phyloP scores from a whole-genome alignment of 73 alveolate genomes.

The Stentor coeruleus region DNA sequence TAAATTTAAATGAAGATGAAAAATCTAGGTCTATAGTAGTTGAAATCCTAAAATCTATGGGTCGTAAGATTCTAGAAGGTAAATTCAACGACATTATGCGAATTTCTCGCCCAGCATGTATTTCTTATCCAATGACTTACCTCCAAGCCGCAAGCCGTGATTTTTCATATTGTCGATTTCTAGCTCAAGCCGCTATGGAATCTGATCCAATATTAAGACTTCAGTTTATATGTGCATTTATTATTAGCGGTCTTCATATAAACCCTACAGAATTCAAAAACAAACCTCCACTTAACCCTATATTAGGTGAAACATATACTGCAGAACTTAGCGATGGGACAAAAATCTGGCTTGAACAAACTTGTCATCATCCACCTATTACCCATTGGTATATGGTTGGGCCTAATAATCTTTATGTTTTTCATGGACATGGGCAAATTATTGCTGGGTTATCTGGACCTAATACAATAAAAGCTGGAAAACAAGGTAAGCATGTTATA shows the following conservation, averaged over 20 bases:
- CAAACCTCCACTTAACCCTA: conserved; percentile 81
- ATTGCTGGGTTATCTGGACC: conserved; percentile 57
- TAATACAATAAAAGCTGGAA: conserved; percentile 60
- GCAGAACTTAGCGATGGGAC: conserved; percentile 84
- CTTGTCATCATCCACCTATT: conserved; percentile 90
- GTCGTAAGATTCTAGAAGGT: conserved; percentile 60
- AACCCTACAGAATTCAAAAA: conserved; percentile 54
- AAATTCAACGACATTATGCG: conserved; percentile 42
- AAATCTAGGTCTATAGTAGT: conserved; percentile 48
- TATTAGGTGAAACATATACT: conserved; percentile 86
- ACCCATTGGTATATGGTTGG: conserved; percentile 73
- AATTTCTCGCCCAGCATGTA: conserved; percentile 25
- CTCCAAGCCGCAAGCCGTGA: conserved; percentile 33
- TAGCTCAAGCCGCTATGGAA: not conserved
- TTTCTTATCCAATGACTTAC: conserved; percentile 69
- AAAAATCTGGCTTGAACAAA: conserved; percentile 79
- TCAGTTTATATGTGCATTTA: not conserved
- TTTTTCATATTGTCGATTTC: not conserved
- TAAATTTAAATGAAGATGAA: conserved; percentile 12
- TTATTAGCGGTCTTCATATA: conserved; percentile 64
- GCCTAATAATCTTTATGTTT: conserved; percentile 38
- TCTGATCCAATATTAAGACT: not conserved
- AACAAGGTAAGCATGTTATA: conserved; percentile 71
- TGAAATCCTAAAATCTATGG: conserved; percentile 54
- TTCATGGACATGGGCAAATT: conserved; percentile 46